Evolutionary conservation across 495 filamentous ascomycete species (phyloP).

Genomic region (Xylaria cubensis): DNA sequence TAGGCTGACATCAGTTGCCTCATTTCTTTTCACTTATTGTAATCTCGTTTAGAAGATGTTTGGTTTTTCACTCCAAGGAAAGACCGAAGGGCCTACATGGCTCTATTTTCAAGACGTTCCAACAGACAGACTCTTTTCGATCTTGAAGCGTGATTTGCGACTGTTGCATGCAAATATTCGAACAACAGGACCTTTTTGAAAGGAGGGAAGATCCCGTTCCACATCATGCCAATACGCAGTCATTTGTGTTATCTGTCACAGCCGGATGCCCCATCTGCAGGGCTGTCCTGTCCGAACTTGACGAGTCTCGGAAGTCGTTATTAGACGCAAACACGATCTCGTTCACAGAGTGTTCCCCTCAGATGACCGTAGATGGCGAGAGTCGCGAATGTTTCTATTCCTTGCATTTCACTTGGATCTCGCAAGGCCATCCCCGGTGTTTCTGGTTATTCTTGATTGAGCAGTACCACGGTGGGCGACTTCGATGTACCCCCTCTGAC

Average conservation of each 20-base stretch:
- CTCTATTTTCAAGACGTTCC: no score
- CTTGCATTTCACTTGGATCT: background rate
- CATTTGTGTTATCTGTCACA: background rate
- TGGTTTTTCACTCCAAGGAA: no score
- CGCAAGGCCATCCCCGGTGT: background rate
- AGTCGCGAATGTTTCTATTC: background rate
- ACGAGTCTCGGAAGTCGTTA: background rate
- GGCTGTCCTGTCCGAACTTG: slow-evolving; percentile 6
- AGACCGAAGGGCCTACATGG: no score
- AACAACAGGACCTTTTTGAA: background rate
- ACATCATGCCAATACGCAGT: slow-evolving; percentile 11
- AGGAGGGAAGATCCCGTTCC: background rate
- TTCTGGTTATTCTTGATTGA: background rate
- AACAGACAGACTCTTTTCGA: background rate
- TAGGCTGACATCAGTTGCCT: no score
- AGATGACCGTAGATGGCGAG: background rate
- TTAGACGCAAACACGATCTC: background rate
- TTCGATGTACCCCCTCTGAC: background rate
- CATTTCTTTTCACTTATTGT: no score
- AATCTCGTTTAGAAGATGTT: no score
- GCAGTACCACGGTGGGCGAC: background rate
- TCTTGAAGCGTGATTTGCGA: background rate
- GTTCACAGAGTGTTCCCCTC: background rate
- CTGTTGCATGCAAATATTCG: background rate
- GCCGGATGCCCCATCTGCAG: slow-evolving; percentile 8